Percentiles rank a stretch among this genome's conserved stretches.
phyloP scores from a whole-genome alignment of 345 rosid genomes.

The Gossypium turneri region DNA sequence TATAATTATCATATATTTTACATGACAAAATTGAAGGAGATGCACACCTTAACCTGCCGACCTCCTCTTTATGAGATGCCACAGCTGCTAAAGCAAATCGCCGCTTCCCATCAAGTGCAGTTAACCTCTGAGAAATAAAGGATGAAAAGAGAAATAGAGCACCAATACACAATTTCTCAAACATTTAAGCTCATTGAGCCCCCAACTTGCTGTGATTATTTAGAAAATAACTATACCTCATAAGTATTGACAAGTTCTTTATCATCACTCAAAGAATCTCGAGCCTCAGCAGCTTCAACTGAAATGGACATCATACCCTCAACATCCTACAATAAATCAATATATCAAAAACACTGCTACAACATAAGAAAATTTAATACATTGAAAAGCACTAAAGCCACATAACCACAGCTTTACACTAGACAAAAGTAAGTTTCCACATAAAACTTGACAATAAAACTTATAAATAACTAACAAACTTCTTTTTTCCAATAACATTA shows the following conservation, averaged over 20 bases:
- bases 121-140: conserved; percentile 59
- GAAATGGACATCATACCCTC: conserved; percentile 99
- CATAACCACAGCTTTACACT: neutral
- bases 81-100: conserved; percentile 98
- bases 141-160: conserved; percentile 7
- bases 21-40: conserved; percentile 2
- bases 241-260: conserved; percentile 88
- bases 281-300: conserved; percentile 93
- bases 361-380: neutral
- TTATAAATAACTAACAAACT: neutral
- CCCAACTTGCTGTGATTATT: neutral
- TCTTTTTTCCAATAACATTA: neutral
- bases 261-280: conserved; percentile 91
- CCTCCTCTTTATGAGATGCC: conserved; percentile 83
- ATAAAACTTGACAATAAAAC: neutral
- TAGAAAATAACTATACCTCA: conserved; percentile 51
- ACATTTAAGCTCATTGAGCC: neutral
- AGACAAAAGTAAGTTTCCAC: neutral
- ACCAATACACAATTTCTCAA: conserved; percentile 7
- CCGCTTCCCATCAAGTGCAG: conserved; percentile 97
- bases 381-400: conserved; percentile 18
- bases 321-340: conserved; percentile 59
- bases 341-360: conserved; percentile 8
- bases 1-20: neutral
- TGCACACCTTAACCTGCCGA: conserved; percentile 80